These are phyloP conservation scores for Telfairia occidentalis DNA, from an alignment of 331 rosid genomes.

Conservation along the genomic window DNA sequence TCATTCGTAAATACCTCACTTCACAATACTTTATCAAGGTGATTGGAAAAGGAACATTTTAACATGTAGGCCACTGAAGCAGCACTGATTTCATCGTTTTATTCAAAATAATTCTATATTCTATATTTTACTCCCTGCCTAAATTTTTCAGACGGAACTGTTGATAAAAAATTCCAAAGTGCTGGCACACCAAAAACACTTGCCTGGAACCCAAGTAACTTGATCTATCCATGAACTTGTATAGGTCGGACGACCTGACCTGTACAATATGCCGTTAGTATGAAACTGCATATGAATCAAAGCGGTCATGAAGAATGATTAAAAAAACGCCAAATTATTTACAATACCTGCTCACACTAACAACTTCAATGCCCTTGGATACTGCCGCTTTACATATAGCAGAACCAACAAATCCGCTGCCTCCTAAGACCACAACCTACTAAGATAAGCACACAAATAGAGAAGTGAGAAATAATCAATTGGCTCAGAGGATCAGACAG, in stretches of 20 bases:
- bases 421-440: slow-evolving; percentile 92
- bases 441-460: slow-evolving; percentile 12
- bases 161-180: background rate
- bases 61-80: background rate
- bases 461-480: background rate
- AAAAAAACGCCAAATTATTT: background rate
- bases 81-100: background rate
- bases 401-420: slow-evolving; percentile 93
- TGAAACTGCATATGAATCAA: background rate
- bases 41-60: background rate
- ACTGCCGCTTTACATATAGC: slow-evolving; percentile 94
- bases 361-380: slow-evolving; percentile 86
- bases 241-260: slow-evolving; percentile 82
- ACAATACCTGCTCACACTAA: slow-evolving; percentile 65
- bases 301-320: background rate
- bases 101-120: background rate
- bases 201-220: slow-evolving; percentile 93
- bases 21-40: background rate
- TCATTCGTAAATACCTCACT: background rate
- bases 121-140: background rate
- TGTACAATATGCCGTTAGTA: slow-evolving; percentile 18
- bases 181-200: slow-evolving; percentile 11
- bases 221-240: slow-evolving; percentile 73
- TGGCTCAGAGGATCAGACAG: slow-evolving; percentile 6
- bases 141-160: background rate